Evolutionary conservation across 192 early-diverging fungal genomes (phyloP).

Genomic region (Rhizoclosmatium sp.): DNA sequence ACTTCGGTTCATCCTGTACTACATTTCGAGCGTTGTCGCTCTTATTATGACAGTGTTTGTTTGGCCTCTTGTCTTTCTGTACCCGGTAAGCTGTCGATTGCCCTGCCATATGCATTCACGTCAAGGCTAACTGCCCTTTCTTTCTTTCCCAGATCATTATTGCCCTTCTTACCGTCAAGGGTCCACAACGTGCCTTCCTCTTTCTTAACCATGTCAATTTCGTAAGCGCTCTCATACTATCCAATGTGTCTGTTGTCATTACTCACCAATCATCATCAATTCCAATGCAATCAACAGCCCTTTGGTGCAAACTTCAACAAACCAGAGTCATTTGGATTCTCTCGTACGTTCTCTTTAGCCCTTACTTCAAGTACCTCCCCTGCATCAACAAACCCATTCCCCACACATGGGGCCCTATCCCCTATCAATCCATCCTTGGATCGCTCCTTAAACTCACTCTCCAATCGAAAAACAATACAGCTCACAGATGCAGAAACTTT

Average conservation of each 20-base stretch:
- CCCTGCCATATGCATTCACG: not conserved
- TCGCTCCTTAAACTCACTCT: not conserved
- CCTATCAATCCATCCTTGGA: not conserved
- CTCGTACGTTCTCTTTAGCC: slow-evolving; percentile 10
- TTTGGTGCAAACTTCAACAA: slow-evolving; percentile 28
- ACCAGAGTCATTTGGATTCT: slow-evolving; percentile 40
- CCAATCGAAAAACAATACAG: not conserved
- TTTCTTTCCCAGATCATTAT: slow-evolving; percentile 18
- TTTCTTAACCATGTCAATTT: slow-evolving; percentile 32
- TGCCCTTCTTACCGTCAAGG: slow-evolving; percentile 17
- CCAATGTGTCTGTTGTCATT: not conserved
- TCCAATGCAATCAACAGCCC: slow-evolving; percentile 18
- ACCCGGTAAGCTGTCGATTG: slow-evolving; percentile 10
- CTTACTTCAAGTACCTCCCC: too few relatives aligned
- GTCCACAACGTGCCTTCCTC: slow-evolving; percentile 24
- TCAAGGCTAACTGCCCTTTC: not conserved
- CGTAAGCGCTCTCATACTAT: not conserved
- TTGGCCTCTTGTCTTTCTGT: slow-evolving; percentile 24
- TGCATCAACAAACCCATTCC: too few relatives aligned
- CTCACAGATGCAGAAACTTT: slow-evolving; percentile 36
- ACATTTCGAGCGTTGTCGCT: not conserved
- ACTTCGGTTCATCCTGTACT: not conserved
- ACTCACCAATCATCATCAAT: not conserved
- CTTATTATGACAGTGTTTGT: slow-evolving; percentile 8
- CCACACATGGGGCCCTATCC: not conserved